Percentiles rank a stretch among this genome's conserved stretches.
These are phyloP conservation scores for Suillus placidus DNA, from an alignment of 768 basidiomycete genomes.

Conservation along the genomic window DNA sequence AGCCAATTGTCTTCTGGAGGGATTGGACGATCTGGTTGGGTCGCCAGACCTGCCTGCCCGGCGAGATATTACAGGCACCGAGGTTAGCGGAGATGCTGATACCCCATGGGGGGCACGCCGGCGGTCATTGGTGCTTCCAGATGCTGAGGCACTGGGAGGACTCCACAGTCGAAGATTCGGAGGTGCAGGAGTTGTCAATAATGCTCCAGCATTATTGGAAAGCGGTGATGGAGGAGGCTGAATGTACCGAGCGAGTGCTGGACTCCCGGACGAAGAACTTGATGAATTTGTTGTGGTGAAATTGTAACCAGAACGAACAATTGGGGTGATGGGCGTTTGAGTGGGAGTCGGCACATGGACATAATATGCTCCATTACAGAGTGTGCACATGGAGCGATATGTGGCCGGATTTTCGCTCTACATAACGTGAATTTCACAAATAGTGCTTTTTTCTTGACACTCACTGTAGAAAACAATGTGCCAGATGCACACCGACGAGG, in stretches of 20 bases:
- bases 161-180: not conserved
- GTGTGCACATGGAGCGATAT: not conserved
- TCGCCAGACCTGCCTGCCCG: not conserved
- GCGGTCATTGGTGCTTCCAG: not conserved
- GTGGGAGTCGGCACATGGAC: not conserved
- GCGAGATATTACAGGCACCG: not conserved
- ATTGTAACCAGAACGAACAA: not conserved
- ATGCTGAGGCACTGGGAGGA: not conserved
- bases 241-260: not conserved
- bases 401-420: not conserved
- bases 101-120: not conserved
- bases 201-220: not conserved
- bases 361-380: constrained; percentile 1
- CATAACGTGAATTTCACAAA: not conserved
- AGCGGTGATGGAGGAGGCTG: not conserved
- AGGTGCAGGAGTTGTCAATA: not conserved
- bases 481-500: not conserved
- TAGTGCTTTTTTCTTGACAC: too few species aligned
- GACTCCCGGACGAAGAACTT: not conserved
- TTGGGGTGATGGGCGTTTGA: not conserved
- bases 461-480: not conserved
- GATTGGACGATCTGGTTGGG: not conserved
- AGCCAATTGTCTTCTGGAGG: not conserved
- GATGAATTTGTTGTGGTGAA: not conserved
- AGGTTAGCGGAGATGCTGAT: not conserved